Base-by-base conservation (phyloP, 108 stramenopile genomes). In the Nitzschia sp. region DNA sequence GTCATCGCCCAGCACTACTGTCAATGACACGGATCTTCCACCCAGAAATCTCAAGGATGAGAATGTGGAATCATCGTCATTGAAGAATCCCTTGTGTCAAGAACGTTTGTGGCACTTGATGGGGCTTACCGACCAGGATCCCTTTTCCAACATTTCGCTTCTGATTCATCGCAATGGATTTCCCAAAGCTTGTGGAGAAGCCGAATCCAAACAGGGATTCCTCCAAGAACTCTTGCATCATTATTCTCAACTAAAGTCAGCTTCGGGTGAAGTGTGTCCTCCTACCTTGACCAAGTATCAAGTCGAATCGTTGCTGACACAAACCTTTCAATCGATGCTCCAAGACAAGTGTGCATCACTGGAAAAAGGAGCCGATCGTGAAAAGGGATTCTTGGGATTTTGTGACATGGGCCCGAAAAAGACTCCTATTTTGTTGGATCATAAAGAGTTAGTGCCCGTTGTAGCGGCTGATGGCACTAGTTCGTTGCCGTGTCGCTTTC, bases 141-240 rank as follows among this genome's bases (percentile, higher is more conserved):
- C 66, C 1, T 67, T 67, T 38, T 6, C 21, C 6, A 24, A 55
- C 35, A 51, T 67, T 38, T 67, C 66, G 0, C 23, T 67, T 2
- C 3, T 54, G 36, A 30, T 93, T 26, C 92, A 93, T 75, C 79
- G 89, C 11, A 93, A 90, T 67, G 92, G 92, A 21, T 87, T 90
- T 47, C 46, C 84, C 4, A 70, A 87, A 27, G 60, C 87, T 2
- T 93, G 92, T 61, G 78, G 78, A 19, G 25, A 45, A 2, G 73
- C 79, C 32, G 18, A 33, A 9, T 51, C 55, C 13, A 32, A 46
- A 15, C 35, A 33, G 2, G 51, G 60, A 73, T 46, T 34, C 54
- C 27, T 32, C 68, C 46, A 46, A 54, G 49, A 54, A 59, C 23
- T 62, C 61, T 19, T 23, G 36, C 59, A 25, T 24, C 21, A 46